Percentiles rank a stretch among this genome's conserved stretches.
These are phyloP conservation scores for Fusarium caatingaense DNA, from an alignment of 2,329 filamentous ascomycete species.

Conservation along the genomic window DNA sequence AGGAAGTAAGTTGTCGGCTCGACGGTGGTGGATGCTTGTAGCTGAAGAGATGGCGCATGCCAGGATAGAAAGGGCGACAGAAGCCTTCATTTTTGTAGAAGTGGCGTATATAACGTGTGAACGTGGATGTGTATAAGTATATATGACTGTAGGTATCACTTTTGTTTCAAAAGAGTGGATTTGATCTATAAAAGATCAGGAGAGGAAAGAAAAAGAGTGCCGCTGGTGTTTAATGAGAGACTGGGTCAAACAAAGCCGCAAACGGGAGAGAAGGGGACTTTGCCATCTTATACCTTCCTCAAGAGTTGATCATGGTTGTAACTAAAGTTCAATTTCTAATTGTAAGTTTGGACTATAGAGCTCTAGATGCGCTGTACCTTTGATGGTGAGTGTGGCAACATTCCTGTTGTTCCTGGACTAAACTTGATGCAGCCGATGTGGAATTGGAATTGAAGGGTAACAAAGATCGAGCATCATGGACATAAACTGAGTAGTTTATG, in stretches of 20 bases:
- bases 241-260: slow-evolving; percentile 7
- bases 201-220: slow-evolving; percentile 6
- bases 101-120: neutral
- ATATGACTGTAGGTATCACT: neutral
- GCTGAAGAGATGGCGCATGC: slow-evolving; percentile 32
- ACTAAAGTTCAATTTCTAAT: neutral
- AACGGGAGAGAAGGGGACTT: neutral
- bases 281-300: slow-evolving; percentile 21
- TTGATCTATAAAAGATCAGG: slow-evolving; percentile 5
- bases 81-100: slow-evolving; percentile 26
- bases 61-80: slow-evolving; percentile 22
- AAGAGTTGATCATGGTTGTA: no score
- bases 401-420: slow-evolving; percentile 36
- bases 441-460: neutral
- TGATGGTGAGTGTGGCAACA: slow-evolving; percentile 15
- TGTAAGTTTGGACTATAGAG: slow-evolving; percentile 22
- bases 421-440: slow-evolving; percentile 18
- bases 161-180: slow-evolving; percentile 25
- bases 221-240: slow-evolving; percentile 26
- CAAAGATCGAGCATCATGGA: rapidly evolving
- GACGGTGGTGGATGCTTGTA: slow-evolving; percentile 15
- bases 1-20: slow-evolving; percentile 14
- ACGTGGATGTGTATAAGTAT: neutral
- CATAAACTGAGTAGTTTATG: neutral
- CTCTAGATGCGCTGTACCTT: slow-evolving; percentile 19